Conservation (phyloP, 441 rosid species). For the Kokia cookei region DNA sequence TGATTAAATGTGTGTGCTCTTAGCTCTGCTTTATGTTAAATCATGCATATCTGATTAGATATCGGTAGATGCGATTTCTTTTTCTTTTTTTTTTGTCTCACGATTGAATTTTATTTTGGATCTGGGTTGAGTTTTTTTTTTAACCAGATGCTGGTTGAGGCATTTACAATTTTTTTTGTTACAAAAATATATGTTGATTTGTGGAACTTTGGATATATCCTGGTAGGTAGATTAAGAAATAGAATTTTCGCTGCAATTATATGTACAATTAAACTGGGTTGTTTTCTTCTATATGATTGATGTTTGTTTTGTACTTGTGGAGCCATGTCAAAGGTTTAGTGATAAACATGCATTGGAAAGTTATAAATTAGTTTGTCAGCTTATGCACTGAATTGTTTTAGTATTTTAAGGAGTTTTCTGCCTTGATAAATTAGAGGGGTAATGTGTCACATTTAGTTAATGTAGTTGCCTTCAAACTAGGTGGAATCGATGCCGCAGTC, state of each 20-base stretch:
- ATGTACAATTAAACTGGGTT: not conserved
- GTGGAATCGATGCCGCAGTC: not conserved
- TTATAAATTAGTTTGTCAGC: not conserved
- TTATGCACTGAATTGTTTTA: not conserved
- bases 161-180: no score
- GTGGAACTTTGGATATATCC: not conserved
- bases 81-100: not conserved
- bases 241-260: not conserved
- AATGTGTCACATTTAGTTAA: not conserved
- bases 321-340: not conserved
- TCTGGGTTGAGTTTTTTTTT: constrained; percentile 16
- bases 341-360: not conserved
- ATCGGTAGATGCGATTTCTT: constrained; percentile 1
- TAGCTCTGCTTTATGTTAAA: not conserved
- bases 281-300: not conserved
- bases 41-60: not conserved
- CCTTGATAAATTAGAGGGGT: not conserved
- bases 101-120: constrained; percentile 22
- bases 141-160: not conserved
- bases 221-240: not conserved
- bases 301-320: not conserved
- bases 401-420: not conserved
- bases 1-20: not conserved
- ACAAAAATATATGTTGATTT: not conserved
- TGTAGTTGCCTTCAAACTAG: not conserved